Base-by-base conservation (phyloP, 169 alveolate species). In the Amoebophrya sp. region DNA sequence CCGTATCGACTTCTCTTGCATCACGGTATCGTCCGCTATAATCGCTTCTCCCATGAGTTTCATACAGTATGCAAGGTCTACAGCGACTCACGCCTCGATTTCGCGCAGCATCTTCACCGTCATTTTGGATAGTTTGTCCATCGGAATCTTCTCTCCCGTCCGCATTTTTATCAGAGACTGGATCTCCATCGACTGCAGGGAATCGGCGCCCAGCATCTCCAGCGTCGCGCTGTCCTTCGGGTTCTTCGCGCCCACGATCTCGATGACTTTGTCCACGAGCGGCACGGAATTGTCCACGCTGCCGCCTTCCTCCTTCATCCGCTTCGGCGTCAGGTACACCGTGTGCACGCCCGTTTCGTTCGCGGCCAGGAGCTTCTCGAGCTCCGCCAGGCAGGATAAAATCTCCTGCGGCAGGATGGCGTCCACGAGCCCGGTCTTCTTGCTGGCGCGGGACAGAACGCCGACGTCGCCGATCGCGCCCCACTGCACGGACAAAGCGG, bases 391-490 rank as follows among this genome's bases (percentile, higher is more conserved):
- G 23, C 78, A 58, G 78, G 38, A 23, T 58, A 1, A 10, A 29
- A 58, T 58, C 23, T 58, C 78, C 78, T 58, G 78, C 23, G 78
- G 78, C 78, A 58, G 78, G 23, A 58, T 16, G 29, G 78, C 78
- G 38, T 58, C 78, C 23, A 58, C 78, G 29, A 58, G 78, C 26
- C 78, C 78, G 78, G 38, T 58, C 23, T 58, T 58, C 34, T 58
- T 58, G 23, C 23, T 58, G 10, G 78, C 78, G 10, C 78, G 26
- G 78, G 78, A 58, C 78, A 58, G 23, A 2, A 58, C 78, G 7
- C 78, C 78, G 29, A 58, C 78, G 78, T 58, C 78, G 29, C 78
- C 78, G 78, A 58, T 58, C 78, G 78, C 78, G 38, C 78, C 78
- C 78, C 78, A 58, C 23, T 58, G 78, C 34, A 58, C 4, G 34